A percentile compares a stretch with the other conserved stretches of the same genome.
Conservation (phyloP, 1,284 basidiomycete species). For the Ceratobasidium sp. region DNA sequence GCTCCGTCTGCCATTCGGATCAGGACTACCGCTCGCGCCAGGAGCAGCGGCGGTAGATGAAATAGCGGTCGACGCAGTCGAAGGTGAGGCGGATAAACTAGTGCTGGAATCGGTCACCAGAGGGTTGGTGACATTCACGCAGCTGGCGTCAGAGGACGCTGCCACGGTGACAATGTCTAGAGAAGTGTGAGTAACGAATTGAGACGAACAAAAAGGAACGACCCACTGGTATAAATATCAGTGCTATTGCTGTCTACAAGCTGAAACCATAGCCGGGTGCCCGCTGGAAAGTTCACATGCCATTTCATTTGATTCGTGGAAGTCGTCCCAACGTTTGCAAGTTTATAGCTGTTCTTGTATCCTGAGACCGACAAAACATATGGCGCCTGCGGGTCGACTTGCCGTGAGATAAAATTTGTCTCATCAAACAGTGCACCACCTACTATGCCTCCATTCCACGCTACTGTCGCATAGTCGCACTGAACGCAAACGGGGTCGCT, state of each 20-base stretch:
- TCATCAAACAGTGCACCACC: background rate
- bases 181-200: background rate
- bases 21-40: background rate
- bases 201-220: background rate
- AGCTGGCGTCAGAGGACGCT: constrained; percentile 19
- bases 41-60: background rate
- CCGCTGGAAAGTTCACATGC: constrained; percentile 39
- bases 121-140: constrained; percentile 30
- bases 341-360: constrained; percentile 15
- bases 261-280: constrained; percentile 34
- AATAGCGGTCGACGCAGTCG: background rate
- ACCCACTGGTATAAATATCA: constrained; percentile 28
- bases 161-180: constrained; percentile 24
- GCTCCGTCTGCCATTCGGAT: background rate
- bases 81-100: background rate
- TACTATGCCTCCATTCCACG: constrained; percentile 25
- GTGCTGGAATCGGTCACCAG: constrained; percentile 23
- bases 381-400: background rate
- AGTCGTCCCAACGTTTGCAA: constrained; percentile 27
- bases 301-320: constrained; percentile 25
- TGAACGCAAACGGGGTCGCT: constrained; percentile 29
- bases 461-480: constrained; percentile 23
- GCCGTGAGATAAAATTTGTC: background rate
- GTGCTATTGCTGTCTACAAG: constrained; percentile 8
- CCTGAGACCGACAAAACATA: constrained; percentile 29